Evolutionary conservation across 1,139 yeast genomes (phyloP), one percentile per base, ranked within the genome.

Genomic region (Suhomyces choctaworum): DNA sequence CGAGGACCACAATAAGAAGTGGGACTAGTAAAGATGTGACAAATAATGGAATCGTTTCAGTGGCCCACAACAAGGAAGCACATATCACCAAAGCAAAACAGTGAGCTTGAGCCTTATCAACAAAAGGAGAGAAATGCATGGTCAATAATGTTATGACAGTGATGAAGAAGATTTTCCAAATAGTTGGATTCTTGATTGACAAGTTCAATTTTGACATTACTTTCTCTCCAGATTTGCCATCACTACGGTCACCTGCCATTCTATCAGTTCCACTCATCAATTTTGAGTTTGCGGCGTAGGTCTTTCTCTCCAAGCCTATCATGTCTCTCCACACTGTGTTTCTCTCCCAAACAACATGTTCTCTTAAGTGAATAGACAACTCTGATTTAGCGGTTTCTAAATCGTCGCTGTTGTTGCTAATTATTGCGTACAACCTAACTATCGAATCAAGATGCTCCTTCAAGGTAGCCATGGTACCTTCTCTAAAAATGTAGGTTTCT

Each of bases 311-410:
- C 42, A 56, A 45, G 1, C 60, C 62, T 30, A 56, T 57, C 60
- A 56, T 56, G 51, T 80, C 86, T 51, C 81, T 75, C 87, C 87
- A 81, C 5, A 80, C 80, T 1, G 85, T 80, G 43, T 80, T 78
- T 60, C 87, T 68, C 55, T 81, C 87, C 83, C 87, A 82, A 7
- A 82, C 86, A 34, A 82, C 82, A 51, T 80, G 86, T 44, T 82
- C 88, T 52, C 85, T 73, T 41, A 82, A 62, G 48, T 75, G 80
- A 4, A 82, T 71, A 34, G 80, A 77, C 44, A 82, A 64, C 47
- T 77, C 82, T 9, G 63, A 51, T 42, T 60, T 65, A 4, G 78
- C 70, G 12, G 63, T 48, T 37, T 70, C 76, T 27, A 68, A 54
- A 46, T 66, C 72, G 27, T 56, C 54, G 1, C 62, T 52, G 39